Evolutionary conservation across 306 rosid genomes (phyloP).

Genomic region (Luffa aegyptiaca): DNA sequence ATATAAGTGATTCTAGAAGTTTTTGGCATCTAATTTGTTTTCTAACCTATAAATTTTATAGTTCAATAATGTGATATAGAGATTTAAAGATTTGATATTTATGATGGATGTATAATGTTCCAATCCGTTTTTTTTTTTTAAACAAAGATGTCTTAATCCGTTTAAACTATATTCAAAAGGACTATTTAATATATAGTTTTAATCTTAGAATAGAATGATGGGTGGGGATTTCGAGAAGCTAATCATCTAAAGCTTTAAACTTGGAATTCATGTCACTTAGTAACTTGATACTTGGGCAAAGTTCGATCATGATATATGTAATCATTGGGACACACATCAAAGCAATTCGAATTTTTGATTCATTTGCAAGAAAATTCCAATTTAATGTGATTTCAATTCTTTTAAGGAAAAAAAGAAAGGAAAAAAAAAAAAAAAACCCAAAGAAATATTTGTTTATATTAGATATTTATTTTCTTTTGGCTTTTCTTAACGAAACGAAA

Average conservation of each 20-base stretch:
- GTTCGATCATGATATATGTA: not conserved
- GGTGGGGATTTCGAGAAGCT: not conserved
- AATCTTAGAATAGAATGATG: not conserved
- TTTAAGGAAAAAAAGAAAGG: not conserved
- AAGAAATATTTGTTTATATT: not conserved
- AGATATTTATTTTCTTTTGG: not conserved
- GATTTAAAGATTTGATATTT: no score
- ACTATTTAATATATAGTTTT: not conserved
- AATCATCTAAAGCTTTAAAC: not conserved
- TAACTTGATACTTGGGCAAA: slow-evolving; percentile 7
- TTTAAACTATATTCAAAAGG: no score
- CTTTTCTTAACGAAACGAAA: not conserved
- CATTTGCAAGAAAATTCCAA: not conserved
- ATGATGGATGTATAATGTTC: no score
- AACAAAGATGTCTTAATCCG: no score
- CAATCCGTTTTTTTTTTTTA: no score
- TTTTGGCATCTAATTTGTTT: no score
- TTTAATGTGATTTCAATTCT: not conserved
- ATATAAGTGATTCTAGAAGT: no score
- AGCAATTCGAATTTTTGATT: not conserved
- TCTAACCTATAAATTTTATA: no score
- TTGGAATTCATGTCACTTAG: slow-evolving; percentile 1
- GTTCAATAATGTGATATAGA: no score
- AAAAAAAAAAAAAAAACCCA: not conserved
- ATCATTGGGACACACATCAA: slow-evolving; percentile 3